These are phyloP conservation scores for Plantago coronopus DNA, from an alignment of 305 asterid genomes.

Conservation along the genomic window DNA sequence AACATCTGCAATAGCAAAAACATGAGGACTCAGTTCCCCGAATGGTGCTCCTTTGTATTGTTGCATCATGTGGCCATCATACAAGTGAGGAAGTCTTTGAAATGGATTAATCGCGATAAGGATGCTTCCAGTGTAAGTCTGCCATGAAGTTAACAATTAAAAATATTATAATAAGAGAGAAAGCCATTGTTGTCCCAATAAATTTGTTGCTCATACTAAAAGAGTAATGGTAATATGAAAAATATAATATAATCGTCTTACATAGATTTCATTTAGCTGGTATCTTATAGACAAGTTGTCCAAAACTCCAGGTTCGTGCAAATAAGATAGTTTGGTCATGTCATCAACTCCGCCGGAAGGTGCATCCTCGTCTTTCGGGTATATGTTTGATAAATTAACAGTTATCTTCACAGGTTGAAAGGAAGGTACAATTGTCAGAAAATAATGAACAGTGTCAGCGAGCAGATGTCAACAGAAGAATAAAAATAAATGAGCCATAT, in stretches of 20 bases:
- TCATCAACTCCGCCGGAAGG: conserved; percentile 61
- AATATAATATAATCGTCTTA: conserved; percentile 32
- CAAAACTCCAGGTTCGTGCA: conserved; percentile 78
- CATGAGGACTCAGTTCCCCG: conserved; percentile 77
- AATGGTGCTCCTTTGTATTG: conserved; percentile 59
- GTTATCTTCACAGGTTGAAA: conserved; percentile 39
- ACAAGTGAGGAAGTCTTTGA: conserved; percentile 67
- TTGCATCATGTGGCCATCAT: conserved; percentile 60
- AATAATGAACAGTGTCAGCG: background rate
- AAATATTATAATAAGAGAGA: conserved; percentile 30
- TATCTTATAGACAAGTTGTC: conserved; percentile 58
- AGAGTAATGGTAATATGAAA: conserved; percentile 26
- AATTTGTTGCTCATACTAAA: conserved; percentile 29
- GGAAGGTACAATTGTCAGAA: conserved; percentile 1
- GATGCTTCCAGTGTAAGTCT: conserved; percentile 80
- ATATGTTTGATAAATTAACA: conserved; percentile 40
- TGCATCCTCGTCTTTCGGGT: conserved; percentile 58
- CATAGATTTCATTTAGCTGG: conserved; percentile 55
- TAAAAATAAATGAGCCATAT: background rate
- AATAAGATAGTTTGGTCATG: conserved; percentile 68
- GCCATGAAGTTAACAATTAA: conserved; percentile 39
- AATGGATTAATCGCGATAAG: conserved; percentile 81
- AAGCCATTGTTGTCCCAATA: conserved; percentile 2
- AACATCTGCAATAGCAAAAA: conserved; percentile 70
- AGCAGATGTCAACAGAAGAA: background rate